A percentile compares a stretch with the other conserved stretches of the same genome.
Conservation (phyloP, 768 basidiomycete species). For the Tylopilus cervinicoccineus region DNA sequence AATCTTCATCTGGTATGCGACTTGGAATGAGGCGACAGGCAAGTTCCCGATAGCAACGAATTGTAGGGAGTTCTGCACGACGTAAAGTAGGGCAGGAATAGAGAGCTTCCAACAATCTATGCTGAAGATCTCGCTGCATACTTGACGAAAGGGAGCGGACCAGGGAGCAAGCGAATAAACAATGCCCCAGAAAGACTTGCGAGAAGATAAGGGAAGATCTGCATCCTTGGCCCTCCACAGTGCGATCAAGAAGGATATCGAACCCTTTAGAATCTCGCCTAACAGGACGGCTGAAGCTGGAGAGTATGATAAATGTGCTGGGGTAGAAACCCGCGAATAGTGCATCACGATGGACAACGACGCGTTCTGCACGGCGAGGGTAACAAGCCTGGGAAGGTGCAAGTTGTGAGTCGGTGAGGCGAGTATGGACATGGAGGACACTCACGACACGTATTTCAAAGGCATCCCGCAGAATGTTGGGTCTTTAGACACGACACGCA, state of each 20-base stretch:
- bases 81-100: conserved; percentile 92
- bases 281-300: conserved; percentile 92
- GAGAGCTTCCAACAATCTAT: conserved; percentile 97
- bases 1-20: conserved; percentile 99
- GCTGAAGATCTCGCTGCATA: conserved; percentile 77
- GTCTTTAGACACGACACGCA: conserved; percentile 17
- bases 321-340: conserved; percentile 89
- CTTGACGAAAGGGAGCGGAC: conserved; percentile 47
- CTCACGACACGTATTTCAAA: conserved; percentile 79
- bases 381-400: conserved; percentile 54
- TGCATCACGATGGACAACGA: conserved; percentile 97
- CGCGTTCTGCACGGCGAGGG: conserved; percentile 92
- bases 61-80: conserved; percentile 95
- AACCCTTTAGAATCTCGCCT: conserved; percentile 91
- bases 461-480: conserved; percentile 69
- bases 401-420: conserved; percentile 4
- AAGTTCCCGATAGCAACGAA: conserved; percentile 96
- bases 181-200: conserved; percentile 36
- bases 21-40: conserved; percentile 95
- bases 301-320: conserved; percentile 78
- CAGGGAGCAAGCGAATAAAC: conserved; percentile 41
- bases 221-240: conserved; percentile 46
- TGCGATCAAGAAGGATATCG: conserved; percentile 91
- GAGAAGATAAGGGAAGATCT: conserved; percentile 39
- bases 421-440: conserved; percentile 9